Base-by-base conservation (phyloP, 2,329 filamentous ascomycete genomes). In the Leptographium galeiforme region DNA sequence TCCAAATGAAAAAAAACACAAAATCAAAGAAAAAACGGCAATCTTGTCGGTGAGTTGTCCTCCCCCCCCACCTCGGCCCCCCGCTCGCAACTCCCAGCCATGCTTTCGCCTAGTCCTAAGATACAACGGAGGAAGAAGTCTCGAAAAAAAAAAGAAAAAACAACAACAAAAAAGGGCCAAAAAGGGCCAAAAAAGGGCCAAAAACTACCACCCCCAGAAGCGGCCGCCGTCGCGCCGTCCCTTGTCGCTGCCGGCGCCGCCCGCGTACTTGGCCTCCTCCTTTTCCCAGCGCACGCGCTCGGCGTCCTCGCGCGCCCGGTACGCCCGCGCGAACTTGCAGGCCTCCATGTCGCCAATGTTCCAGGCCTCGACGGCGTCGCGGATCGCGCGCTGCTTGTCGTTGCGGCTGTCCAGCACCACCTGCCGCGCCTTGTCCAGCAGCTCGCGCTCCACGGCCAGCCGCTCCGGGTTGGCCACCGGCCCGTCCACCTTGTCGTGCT, bases 251-350 rank as follows among this genome's bases (percentile, higher is more conserved):
- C 79, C 81, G n/a, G 77, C 76, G 19, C 80, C 80, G 10, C 78
- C 79, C 1, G 75, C 77, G 63, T 78, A 88, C 59, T 72, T 76
- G 57, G 74, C 74, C 69, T 88, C 84, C 56, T 85, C 78, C 57
- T 82, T 77, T 63, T 87, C 83, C 84, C 85, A 90, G 61, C 77
- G 72, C 59, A 72, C 64, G 54, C 84, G 71, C 71, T 89, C 85
- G 47, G 84, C 71, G 32, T 73, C 68, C 44, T 76, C 70, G 40
- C 85, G 70, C 18, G 84, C 84, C 50, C 81, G 69, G 58, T 78
- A 88, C 0, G 86, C 85, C 40, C 82, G 71, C 6, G 82, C 76
- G 62, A 90, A 90, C 61, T 78, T 79, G 86, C 86, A 91, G 1
- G 81, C 81, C 67, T 91, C 86, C 1, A 82, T 83, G 61, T 91